Evolutionary conservation across 1,139 yeast species (phyloP), one percentile per base, ranked within the genome.

Genomic region (Debaryomyces subglobosus): DNA sequence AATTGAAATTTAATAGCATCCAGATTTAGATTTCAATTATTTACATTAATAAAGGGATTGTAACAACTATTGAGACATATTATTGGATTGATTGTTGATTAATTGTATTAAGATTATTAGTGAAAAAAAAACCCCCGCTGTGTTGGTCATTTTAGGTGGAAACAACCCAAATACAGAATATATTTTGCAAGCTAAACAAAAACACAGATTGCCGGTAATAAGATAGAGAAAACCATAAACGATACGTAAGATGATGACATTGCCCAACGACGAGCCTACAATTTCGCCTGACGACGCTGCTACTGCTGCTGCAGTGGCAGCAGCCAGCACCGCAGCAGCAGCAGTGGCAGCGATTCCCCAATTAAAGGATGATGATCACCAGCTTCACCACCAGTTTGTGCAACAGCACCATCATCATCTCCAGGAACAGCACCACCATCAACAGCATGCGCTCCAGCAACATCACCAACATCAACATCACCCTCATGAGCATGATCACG

Each of bases 231-330:
- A 10, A n/a, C 24, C 20, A 35, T 25, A 43, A 12, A n/a, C 13
- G n/a, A 35, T 35, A 43, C 32, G 43, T 51, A 56, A 54, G 43
- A 63, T 61, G 65, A 64, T 64, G 67, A 58, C 64, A 30, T 58
- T 67, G 40, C 54, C 67, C 9, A 63, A 56, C 43, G 69, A 65
- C 34, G 71, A 67, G 40, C 60, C 63, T 36, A 52, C 59, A 24
- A 56, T 62, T 39, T 48, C 61, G 20, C 59, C 64, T 7, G 68
- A 64, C 46, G 67, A 62, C 46, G 67, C 65, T 12, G 63, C 65
- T 24, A 61, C 68, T 8, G 70, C 63, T 12, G 67, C 63, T 9
- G 71, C 68, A 12, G 66, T 64, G n/a, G 65, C 68, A 34, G 64
- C 65, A 33, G 64, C 67, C 33, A 30, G 49, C 43, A 48, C 58